A percentile compares a stretch with the other conserved stretches of the same genome.
These are phyloP conservation scores for Russula sp. DNA, from an alignment of 768 basidiomycete genomes.

Conservation along the genomic window DNA sequence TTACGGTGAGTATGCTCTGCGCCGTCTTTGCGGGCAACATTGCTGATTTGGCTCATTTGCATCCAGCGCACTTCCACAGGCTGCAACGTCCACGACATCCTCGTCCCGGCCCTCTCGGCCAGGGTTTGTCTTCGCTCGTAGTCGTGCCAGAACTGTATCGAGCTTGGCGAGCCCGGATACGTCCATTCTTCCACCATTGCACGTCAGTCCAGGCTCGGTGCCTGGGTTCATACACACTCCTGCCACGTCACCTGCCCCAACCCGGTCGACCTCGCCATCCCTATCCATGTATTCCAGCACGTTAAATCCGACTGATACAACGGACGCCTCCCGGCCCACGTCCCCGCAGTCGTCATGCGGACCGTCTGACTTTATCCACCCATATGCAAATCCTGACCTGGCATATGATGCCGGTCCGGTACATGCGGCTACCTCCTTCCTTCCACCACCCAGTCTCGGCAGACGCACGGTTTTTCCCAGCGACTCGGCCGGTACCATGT, in stretches of 20 bases:
- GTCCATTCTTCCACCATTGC: conserved; percentile 15
- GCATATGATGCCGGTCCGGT: conserved; percentile 31
- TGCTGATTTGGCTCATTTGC: neutral
- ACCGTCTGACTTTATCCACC: conserved; percentile 45
- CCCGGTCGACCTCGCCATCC: conserved; percentile 20
- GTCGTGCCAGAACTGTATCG: conserved; percentile 32
- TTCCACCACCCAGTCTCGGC: conserved; percentile 28
- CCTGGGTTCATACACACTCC: neutral
- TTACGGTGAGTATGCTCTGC: conserved; percentile 46
- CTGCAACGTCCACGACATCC: conserved; percentile 46
- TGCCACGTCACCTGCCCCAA: neutral
- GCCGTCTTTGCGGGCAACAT: conserved; percentile 1
- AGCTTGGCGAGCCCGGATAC: conserved; percentile 17
- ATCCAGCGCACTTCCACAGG: conserved; percentile 52
- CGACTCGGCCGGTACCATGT: conserved; percentile 19
- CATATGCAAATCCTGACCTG: conserved; percentile 77
- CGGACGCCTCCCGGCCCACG: conserved; percentile 23
- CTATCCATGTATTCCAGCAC: conserved; percentile 18
- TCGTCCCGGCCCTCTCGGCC: conserved; percentile 34
- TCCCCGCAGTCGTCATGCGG: conserved; percentile 18
- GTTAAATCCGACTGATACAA: conserved; percentile 21
- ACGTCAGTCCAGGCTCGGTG: conserved; percentile 15
- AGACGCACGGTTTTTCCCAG: conserved; percentile 13
- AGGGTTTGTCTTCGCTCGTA: conserved; percentile 41
- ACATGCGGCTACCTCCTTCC: conserved; percentile 31